These are phyloP conservation scores for Penicillium lividum DNA, from an alignment of 495 filamentous ascomycete species.

Conservation along the genomic window DNA sequence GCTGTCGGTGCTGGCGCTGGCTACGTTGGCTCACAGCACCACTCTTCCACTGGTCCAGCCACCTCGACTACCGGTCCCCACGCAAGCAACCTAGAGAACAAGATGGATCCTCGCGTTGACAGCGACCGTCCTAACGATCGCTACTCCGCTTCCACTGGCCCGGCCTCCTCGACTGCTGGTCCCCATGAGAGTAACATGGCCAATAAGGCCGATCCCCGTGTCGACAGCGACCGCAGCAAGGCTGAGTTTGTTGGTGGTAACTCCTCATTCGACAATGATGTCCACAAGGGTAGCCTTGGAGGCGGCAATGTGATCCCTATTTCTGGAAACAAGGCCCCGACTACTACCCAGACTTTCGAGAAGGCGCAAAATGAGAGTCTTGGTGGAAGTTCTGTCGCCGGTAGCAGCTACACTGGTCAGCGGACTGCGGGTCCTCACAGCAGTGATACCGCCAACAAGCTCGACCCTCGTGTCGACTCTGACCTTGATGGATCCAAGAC, in stretches of 20 bases:
- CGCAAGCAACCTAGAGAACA: conserved; percentile 23
- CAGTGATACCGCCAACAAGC: conserved; percentile 57
- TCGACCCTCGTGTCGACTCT: conserved; percentile 43
- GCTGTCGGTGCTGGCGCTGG: conserved; percentile 21
- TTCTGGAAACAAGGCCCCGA: conserved; percentile 12
- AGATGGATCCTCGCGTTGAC: conserved; percentile 10
- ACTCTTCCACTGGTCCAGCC: conserved; percentile 28
- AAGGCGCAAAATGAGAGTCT: conserved; percentile 16
- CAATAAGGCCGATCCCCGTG: conserved; percentile 53
- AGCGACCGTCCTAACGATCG: conserved; percentile 4
- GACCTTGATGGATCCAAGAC: conserved; percentile 23
- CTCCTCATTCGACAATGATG: conserved; percentile 22
- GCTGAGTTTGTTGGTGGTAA: neutral
- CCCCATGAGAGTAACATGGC: conserved; percentile 47
- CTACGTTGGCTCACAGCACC: conserved; percentile 19
- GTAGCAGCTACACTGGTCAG: conserved; percentile 29
- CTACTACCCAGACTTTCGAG: conserved; percentile 26
- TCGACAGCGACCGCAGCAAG: conserved; percentile 49
- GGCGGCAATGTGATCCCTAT: conserved; percentile 18
- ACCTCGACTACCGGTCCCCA: conserved; percentile 27
- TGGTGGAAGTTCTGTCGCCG: conserved; percentile 5
- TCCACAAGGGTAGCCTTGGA: conserved; percentile 20
- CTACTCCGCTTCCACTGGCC: conserved; percentile 18
- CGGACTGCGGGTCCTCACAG: conserved; percentile 36
- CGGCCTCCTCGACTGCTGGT: conserved; percentile 33